A percentile compares a stretch with the other conserved stretches of the same genome.
Conservation (phyloP, 2,329 filamentous ascomycete genomes). For the Apiospora saccharicola region DNA sequence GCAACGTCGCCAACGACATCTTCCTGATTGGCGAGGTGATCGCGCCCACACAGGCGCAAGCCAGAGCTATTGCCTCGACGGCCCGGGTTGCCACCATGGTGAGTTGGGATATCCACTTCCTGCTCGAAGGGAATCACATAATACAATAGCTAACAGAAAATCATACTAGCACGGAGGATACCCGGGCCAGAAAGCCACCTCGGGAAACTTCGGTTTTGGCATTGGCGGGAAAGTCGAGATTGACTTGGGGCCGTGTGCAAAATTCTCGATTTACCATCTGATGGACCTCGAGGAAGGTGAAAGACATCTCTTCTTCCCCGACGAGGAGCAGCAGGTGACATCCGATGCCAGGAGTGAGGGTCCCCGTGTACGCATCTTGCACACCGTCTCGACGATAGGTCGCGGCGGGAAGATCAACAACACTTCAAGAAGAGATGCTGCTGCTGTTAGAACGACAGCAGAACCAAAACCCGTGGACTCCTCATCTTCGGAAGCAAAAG, state of each 20-base stretch:
- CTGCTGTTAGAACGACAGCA: not conserved
- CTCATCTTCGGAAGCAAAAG: not conserved
- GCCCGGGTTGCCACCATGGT: slow-evolving; percentile 49
- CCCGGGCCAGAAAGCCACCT: slow-evolving; percentile 57
- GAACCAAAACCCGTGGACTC: too few species aligned
- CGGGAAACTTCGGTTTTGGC: slow-evolving; percentile 57
- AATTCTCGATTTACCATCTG: slow-evolving; percentile 59
- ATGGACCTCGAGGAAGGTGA: slow-evolving; percentile 48
- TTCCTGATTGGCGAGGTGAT: slow-evolving; percentile 56
- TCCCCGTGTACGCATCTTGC: not conserved
- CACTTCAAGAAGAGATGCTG: not conserved
- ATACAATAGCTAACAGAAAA: slow-evolving; percentile 17
- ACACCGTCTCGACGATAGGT: not conserved
- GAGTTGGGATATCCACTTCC: slow-evolving; percentile 17
- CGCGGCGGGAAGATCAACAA: not conserved
- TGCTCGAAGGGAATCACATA: not conserved
- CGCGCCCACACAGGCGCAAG: slow-evolving; percentile 53
- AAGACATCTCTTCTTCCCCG: slow-evolving; percentile 28
- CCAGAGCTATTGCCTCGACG: slow-evolving; percentile 50
- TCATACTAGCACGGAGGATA: slow-evolving; percentile 52
- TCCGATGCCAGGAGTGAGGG: not conserved
- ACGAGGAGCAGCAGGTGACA: not conserved
- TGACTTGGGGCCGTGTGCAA: slow-evolving; percentile 48
- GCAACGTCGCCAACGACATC: slow-evolving; percentile 45
- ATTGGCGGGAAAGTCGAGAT: slow-evolving; percentile 48